Evolutionary conservation across 305 asterid genomes (phyloP), one percentile per base, ranked within the genome.

Genomic region (Salvia sclarea): DNA sequence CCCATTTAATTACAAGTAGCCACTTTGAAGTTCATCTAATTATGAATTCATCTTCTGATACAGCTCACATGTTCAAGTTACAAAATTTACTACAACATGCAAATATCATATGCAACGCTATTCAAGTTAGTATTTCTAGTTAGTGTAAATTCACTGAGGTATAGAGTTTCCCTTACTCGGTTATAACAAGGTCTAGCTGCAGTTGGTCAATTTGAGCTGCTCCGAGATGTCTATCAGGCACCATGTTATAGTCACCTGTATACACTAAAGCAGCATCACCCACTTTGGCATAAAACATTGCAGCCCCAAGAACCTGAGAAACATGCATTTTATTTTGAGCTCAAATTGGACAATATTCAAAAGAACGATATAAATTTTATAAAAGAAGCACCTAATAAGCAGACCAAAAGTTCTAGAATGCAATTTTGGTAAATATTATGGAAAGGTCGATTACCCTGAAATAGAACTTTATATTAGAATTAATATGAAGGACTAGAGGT

Each of bases 181-280:
- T 81, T 81, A 92, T 88, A 66, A 92, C 92, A 65, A 90, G 95
- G 75, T 92, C 98, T 77, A 92, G 80, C 73, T 75, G 91, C 61
- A 92, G 70, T 50, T 82, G 81, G 72, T 92, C 98, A 73, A 90
- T 90, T 80, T 88, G 95, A 78, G 98, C 98, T 69, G 98, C 96
- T 67, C 98, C 98, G 73, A 92, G 97, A 86, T 90, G 98, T 72
- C 95, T 84, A 77, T 90, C 98, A 33, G 98, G 85, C 35, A 89
- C 86, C 98, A 90, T 92, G 57, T 92, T 92, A 77, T 92, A 92
- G 71, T 92, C 98, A 25, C 98, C 98, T 41, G 97, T 92, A 70
- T 92, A 92, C 64, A 92, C 89, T 49, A 92, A 66, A 68, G 96
- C 81, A 60, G 96, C 79, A 81, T 92, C 94, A 72, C 98, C 95